A percentile compares a stretch with the other conserved stretches of the same genome.
Evolutionary conservation across 2,329 filamentous ascomycete genomes (phyloP).

Genomic region (Ophiocordyceps camponoti-floridani): DNA sequence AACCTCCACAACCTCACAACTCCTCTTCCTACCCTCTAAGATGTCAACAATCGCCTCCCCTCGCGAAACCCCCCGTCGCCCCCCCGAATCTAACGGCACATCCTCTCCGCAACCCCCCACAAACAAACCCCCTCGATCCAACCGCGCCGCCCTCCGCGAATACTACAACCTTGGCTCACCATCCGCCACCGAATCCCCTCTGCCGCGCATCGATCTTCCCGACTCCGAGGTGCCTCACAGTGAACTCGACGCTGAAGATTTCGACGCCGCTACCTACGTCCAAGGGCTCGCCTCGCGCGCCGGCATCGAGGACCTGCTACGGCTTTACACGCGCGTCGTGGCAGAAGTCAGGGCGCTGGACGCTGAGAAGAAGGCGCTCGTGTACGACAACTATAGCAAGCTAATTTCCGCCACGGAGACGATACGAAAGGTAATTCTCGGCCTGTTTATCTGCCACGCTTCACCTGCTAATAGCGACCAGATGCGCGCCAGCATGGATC

Average conservation of each 20-base stretch:
- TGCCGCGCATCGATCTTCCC: conserved; percentile 22
- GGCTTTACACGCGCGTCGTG: conserved; percentile 52
- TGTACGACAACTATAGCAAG: conserved; percentile 98
- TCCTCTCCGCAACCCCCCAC: conserved; percentile 54
- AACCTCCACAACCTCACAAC: not conserved
- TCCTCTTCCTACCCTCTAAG: conserved; percentile 1
- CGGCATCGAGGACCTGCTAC: conserved; percentile 49
- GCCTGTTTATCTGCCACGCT: not conserved
- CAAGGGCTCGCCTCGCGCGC: conserved; percentile 39
- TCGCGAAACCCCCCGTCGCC: conserved; percentile 37
- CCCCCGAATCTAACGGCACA: conserved; percentile 39
- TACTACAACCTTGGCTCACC: conserved; percentile 65
- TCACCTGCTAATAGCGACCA: conserved; percentile 9
- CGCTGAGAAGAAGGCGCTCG: conserved; percentile 88
- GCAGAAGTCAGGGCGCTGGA: conserved; percentile 78
- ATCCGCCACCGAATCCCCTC: conserved; percentile 15
- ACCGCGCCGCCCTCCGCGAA: conserved; percentile 75
- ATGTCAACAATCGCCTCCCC: conserved; percentile 52
- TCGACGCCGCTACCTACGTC: conserved; percentile 56
- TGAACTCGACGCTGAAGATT: conserved; percentile 58
- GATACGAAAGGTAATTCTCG: conserved; percentile 62
- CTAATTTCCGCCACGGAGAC: conserved; percentile 93
- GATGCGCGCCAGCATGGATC: conserved; percentile 72
- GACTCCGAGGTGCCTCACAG: conserved; percentile 41
- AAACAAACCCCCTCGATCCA: conserved; percentile 43